A percentile compares a stretch with the other conserved stretches of the same genome.
phyloP scores from a whole-genome alignment of 176 grass and related monocot species.

The Eleusine coracana region DNA sequence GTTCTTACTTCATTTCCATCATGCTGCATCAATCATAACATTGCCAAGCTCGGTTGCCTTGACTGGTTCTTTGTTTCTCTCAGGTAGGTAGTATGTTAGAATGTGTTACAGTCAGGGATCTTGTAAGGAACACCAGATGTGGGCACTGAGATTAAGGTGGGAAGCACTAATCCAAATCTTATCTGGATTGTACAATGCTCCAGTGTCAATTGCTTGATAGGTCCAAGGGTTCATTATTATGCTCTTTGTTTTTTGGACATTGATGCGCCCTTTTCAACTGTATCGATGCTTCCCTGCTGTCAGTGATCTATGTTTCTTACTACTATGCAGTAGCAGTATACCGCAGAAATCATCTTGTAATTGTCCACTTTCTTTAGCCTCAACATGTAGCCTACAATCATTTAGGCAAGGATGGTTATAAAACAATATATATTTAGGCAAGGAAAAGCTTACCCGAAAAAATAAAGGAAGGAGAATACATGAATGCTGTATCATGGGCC shows the following conservation, averaged over 20 bases:
- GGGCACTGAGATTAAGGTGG: neutral
- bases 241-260: neutral
- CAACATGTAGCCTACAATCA: neutral
- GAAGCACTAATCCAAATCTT: neutral
- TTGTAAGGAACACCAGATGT: neutral
- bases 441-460: neutral
- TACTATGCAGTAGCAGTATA: neutral
- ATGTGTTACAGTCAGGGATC: neutral
- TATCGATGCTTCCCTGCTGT: neutral
- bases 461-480: neutral
- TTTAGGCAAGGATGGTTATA: neutral
- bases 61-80: neutral
- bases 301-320: neutral
- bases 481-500: neutral
- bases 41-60: neutral
- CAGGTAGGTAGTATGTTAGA: neutral
- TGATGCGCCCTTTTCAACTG: conserved; percentile 11
- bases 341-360: neutral
- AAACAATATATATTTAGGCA: too few species aligned
- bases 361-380: neutral
- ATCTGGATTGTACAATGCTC: neutral
- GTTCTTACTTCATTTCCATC: conserved; percentile 20
- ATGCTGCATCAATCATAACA: neutral
- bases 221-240: neutral
- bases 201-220: conserved; percentile 7